Base-by-base conservation (phyloP, 768 basidiomycete genomes). In the Podaxis carcinomalis region DNA sequence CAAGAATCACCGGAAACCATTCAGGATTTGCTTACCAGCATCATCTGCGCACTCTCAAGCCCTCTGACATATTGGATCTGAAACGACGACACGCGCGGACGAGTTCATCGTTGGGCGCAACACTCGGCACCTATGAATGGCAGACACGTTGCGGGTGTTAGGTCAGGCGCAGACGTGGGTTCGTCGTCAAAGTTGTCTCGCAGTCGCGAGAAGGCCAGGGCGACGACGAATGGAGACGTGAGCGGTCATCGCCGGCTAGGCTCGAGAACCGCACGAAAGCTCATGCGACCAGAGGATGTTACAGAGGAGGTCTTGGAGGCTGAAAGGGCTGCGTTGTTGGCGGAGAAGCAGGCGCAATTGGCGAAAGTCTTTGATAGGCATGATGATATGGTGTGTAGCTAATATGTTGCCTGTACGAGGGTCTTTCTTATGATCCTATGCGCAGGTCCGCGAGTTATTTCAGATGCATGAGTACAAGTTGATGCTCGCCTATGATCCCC, bases 381-480 rank as follows among this genome's bases (percentile, higher is more conserved):
- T 74, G 92, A 94, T 70, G 79, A 81, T 66, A 70, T 90, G 74
- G 92, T 93, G 70, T 67, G 91, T 81, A 56, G 40, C 56, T 59
- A 44, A 47, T 61, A 5, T 57, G 19, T 58, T 60, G 57, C 50
- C 56, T 47, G 47, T 56, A 36, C 58, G 21, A 16, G 49, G 59
- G 55, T 54, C 32, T 32, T 13, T 40, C 6, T 64, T 28, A 53
- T 25, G 23, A n/a, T 39, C 7, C 4, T 51, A 61, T 13, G 46
- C 21, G 44, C 63, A 93, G 89, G 80, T 96, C 51, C 84, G 95
- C 62, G 93, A 98, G 73, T 78, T 84, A 61, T 98, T 95, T 72
- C 95, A 98, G 69, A 80, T 96, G 73, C 89, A 95, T 64, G 79
- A 88, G 61, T 95, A 90, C 69, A 82, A 85, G 2, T 86, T 83